Percentiles rank a stretch among this genome's conserved stretches.
Evolutionary conservation across 2,329 filamentous ascomycete genomes (phyloP).

Genomic region (Verticillium isaacii): DNA sequence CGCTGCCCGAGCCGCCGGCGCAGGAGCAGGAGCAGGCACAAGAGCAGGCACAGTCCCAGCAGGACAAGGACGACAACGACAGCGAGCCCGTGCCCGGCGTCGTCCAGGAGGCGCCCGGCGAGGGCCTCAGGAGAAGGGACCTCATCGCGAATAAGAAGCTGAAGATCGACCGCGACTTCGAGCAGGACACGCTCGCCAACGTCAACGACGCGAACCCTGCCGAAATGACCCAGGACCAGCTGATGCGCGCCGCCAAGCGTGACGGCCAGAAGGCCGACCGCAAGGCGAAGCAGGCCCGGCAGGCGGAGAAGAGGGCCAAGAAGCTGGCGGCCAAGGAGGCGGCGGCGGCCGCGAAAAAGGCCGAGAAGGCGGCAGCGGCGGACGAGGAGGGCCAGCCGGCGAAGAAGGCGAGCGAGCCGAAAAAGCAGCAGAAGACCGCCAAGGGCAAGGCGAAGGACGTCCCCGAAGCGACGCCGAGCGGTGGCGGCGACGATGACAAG

Average conservation of each 20-base stretch:
- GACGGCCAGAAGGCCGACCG: constrained; percentile 2
- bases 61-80: constrained; percentile 25
- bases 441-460: not conserved
- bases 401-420: constrained; percentile 1
- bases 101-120: constrained; percentile 55
- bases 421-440: not conserved
- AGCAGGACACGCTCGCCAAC: constrained; percentile 8
- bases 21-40: constrained; percentile 58
- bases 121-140: constrained; percentile 53
- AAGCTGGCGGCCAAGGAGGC: constrained; percentile 16
- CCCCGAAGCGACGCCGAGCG: not conserved
- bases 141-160: constrained; percentile 53
- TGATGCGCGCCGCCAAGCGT: constrained; percentile 12
- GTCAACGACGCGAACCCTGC: constrained; percentile 12
- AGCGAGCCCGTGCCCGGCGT: constrained; percentile 48
- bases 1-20: constrained; percentile 28
- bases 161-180: constrained; percentile 27
- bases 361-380: constrained; percentile 29
- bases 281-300: constrained; percentile 27
- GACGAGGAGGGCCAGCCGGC: constrained; percentile 8
- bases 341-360: constrained; percentile 34
- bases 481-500: not conserved
- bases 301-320: constrained; percentile 44
- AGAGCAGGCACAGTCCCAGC: too few species aligned
- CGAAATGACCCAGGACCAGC: constrained; percentile 13